phyloP scores from a whole-genome alignment of 805 yeast genomes.

The Metschnikowia amazonensis region DNA sequence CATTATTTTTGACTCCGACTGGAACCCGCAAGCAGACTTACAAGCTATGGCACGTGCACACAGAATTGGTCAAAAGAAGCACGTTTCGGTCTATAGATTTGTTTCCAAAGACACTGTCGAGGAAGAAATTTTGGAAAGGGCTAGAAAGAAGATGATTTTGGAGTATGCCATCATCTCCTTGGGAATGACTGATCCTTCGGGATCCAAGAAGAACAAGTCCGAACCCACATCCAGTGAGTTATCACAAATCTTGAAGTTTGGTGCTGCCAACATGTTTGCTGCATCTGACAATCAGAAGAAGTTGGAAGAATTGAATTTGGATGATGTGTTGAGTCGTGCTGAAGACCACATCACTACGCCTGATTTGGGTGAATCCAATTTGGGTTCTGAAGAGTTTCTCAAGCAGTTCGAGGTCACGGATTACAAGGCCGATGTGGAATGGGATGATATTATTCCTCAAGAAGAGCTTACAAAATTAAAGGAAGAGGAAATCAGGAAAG shows the following conservation, averaged over 20 bases:
- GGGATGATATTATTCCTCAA: conserved; percentile 99
- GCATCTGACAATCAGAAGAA: conserved; percentile 94
- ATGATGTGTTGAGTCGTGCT: conserved; percentile 93
- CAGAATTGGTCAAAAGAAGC: conserved; percentile 98
- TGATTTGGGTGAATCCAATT: conserved; percentile 92
- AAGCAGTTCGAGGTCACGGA: conserved; percentile 98
- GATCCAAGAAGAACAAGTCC: conserved; percentile 46
- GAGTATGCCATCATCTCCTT: conserved; percentile 96
- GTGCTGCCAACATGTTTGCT: conserved; percentile 98
- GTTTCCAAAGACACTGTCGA: conserved; percentile 98
- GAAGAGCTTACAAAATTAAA: conserved; percentile 85
- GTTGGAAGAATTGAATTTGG: conserved; percentile 90
- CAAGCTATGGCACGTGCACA: conserved; percentile 99
- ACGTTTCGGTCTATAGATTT: conserved; percentile 94
- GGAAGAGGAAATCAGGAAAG: conserved; percentile 82
- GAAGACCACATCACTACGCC: conserved; percentile 97
- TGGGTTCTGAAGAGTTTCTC: conserved; percentile 97
- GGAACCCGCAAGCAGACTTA: conserved; percentile 99
- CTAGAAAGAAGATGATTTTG: conserved; percentile 95
- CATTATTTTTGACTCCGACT: conserved; percentile 94
- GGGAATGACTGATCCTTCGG: conserved; percentile 80
- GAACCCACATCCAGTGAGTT: conserved; percentile 86
- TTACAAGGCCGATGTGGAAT: conserved; percentile 94
- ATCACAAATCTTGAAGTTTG: conserved; percentile 91
- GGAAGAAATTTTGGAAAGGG: conserved; percentile 94